Conservation (phyloP, 106 monocot species). For the Phalaenopsis aphrodite region DNA sequence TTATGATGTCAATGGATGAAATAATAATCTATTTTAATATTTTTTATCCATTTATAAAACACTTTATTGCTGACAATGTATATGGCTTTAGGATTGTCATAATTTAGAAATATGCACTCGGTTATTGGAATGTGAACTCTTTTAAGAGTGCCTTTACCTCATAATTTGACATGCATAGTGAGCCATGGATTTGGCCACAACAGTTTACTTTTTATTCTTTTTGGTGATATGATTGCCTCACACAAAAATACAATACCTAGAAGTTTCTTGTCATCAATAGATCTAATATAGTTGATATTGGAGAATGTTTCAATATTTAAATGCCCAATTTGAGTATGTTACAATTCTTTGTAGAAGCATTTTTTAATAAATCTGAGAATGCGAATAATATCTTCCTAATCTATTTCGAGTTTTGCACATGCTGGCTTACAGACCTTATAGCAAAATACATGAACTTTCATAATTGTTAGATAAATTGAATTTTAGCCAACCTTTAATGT, state of each 20-base stretch:
- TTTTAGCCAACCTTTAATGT: neutral
- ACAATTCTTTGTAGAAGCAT: neutral
- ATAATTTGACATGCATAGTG: neutral
- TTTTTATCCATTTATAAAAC: neutral
- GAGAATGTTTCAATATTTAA: neutral
- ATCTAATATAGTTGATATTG: neutral
- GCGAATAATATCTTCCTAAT: neutral
- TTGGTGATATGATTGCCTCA: neutral
- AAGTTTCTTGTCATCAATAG: neutral
- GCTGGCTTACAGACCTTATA: neutral
- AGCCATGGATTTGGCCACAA: neutral
- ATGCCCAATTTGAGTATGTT: neutral
- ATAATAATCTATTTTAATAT: too few relatives aligned
- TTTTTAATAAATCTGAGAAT: neutral
- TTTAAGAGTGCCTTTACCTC: neutral
- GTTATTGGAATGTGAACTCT: neutral
- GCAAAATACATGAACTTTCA: neutral
- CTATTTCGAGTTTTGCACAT: neutral
- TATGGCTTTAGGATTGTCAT: neutral
- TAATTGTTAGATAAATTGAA: neutral
- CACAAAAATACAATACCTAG: neutral
- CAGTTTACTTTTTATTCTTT: neutral
- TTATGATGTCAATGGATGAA: too few relatives aligned
- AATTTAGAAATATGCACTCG: neutral
- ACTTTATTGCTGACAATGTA: neutral